A percentile compares a stretch with the other conserved stretches of the same genome.
phyloP scores from a whole-genome alignment of 768 basidiomycete species.

The Guyanaporus albipodus region DNA sequence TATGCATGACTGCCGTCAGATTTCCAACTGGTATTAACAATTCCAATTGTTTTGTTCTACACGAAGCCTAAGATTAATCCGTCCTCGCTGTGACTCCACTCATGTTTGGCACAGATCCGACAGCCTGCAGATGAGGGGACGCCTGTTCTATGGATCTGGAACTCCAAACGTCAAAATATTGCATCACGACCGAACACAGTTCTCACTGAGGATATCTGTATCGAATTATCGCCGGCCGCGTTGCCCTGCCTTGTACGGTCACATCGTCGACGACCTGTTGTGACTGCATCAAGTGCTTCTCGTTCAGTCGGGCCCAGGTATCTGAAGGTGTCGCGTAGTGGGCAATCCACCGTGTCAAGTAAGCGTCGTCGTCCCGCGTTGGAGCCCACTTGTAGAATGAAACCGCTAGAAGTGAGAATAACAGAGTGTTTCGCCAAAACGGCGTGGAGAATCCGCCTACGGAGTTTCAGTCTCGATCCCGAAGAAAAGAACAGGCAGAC shows the following conservation, averaged over 20 bases:
- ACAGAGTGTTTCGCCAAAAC: constrained; percentile 63
- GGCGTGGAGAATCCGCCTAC: constrained; percentile 53
- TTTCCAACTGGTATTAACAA: constrained; percentile 1
- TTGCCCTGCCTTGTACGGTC: constrained; percentile 41
- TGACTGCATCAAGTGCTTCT: constrained; percentile 49
- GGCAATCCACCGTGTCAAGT: constrained; percentile 63
- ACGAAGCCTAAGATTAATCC: constrained; percentile 12
- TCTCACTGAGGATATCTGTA: constrained; percentile 75
- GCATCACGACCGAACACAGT: not conserved
- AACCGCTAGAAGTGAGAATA: constrained; percentile 47
- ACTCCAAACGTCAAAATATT: constrained; percentile 2
- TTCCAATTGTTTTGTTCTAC: not conserved
- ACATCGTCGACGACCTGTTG: constrained; percentile 38
- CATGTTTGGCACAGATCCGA: constrained; percentile 45
- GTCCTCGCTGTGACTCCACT: constrained; percentile 34
- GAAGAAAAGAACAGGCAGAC: constrained; percentile 14
- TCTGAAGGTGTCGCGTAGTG: constrained; percentile 51
- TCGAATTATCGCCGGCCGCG: constrained; percentile 49
- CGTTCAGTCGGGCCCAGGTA: constrained; percentile 53
- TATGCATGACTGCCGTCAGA: not conserved
- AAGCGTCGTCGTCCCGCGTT: constrained; percentile 52
- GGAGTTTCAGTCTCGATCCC: constrained; percentile 2
- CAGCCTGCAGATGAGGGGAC: constrained; percentile 57
- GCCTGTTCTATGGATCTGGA: constrained; percentile 52
- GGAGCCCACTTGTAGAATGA: constrained; percentile 70